A percentile compares a stretch with the other conserved stretches of the same genome.
Conservation (phyloP, 106 monocot genomes). For the Dioscorea alata region DNA sequence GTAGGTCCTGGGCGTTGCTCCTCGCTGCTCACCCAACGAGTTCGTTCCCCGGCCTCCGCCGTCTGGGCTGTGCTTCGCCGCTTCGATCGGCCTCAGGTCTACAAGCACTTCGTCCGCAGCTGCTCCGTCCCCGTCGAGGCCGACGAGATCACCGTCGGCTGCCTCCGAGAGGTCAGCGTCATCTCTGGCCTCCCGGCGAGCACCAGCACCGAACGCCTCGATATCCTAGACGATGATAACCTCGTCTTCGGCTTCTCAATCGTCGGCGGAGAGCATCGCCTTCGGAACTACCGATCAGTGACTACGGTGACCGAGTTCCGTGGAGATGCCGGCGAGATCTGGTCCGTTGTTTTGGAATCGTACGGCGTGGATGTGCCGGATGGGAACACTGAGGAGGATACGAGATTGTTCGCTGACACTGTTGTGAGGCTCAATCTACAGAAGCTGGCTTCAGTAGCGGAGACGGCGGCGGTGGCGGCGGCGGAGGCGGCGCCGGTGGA, state of each 20-base stretch:
- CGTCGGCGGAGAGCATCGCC: conserved; percentile 78
- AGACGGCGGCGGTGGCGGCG: conserved; percentile 15
- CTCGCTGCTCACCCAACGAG: conserved; percentile 59
- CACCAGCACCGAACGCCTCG: conserved; percentile 77
- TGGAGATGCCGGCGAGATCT: conserved; percentile 14
- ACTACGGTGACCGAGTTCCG: conserved; percentile 52
- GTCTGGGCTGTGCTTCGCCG: conserved; percentile 75
- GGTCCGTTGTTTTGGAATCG: conserved; percentile 63
- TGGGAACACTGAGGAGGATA: conserved; percentile 76
- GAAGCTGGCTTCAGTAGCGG: conserved; percentile 54
- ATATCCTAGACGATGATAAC: conserved; percentile 56
- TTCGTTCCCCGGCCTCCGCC: conserved; percentile 34
- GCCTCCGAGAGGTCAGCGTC: conserved; percentile 77
- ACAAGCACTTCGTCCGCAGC: conserved; percentile 64
- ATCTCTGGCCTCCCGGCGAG: conserved; percentile 78
- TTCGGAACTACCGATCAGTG: conserved; percentile 63
- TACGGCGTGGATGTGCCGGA: conserved; percentile 75
- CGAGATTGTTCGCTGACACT: conserved; percentile 68
- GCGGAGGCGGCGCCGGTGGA: background rate
- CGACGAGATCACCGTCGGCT: conserved; percentile 38
- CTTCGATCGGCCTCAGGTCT: conserved; percentile 71
- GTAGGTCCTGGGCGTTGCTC: conserved; percentile 1
- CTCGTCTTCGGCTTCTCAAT: conserved; percentile 56
- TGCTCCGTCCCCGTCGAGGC: conserved; percentile 13
- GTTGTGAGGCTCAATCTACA: conserved; percentile 65